Evolutionary conservation across 2,329 filamentous ascomycete species (phyloP).

Genomic region (Trichoderma arundinaceum): DNA sequence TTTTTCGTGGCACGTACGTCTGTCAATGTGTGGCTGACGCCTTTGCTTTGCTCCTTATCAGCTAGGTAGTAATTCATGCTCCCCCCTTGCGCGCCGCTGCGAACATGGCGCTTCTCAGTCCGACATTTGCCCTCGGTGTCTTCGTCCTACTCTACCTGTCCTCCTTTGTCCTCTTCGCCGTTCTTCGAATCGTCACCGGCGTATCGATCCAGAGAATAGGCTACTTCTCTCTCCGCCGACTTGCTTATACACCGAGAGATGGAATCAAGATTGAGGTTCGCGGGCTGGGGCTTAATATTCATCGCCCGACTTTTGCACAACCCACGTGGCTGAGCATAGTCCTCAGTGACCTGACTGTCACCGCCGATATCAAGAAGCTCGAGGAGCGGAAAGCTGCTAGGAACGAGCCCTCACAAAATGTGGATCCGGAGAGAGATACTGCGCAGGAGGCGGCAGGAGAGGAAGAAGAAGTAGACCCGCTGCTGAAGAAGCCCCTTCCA

Average conservation of each 20-base stretch:
- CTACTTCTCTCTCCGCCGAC: conserved; percentile 86
- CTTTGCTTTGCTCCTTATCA: conserved; percentile 1
- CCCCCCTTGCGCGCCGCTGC: conserved; percentile 16
- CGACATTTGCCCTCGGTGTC: conserved; percentile 85
- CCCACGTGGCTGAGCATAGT: conserved; percentile 96
- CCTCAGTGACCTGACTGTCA: conserved; percentile 82
- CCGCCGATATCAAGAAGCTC: conserved; percentile 75
- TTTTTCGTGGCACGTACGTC: background rate
- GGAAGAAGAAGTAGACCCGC: conserved; percentile 25
- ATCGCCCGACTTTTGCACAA: conserved; percentile 94
- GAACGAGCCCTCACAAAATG: conserved; percentile 42
- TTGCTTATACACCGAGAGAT: conserved; percentile 88
- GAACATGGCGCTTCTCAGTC: conserved; percentile 68
- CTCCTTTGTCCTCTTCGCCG: conserved; percentile 91
- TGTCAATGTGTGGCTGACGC: background rate
- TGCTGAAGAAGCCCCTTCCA: conserved; percentile 19
- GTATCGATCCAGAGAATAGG: conserved; percentile 95
- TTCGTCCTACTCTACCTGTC: conserved; percentile 85
- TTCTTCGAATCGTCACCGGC: conserved; percentile 89
- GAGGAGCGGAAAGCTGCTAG: conserved; percentile 53
- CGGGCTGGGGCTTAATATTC: conserved; percentile 83
- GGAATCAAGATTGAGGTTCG: conserved; percentile 89
- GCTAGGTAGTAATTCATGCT: conserved; percentile 30
- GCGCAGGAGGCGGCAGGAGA: conserved; percentile 36
- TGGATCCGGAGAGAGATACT: conserved; percentile 36